Evolutionary conservation across 2,329 filamentous ascomycete species (phyloP), one percentile per base, ranked within the genome.

Genomic region (Didymella sp.): DNA sequence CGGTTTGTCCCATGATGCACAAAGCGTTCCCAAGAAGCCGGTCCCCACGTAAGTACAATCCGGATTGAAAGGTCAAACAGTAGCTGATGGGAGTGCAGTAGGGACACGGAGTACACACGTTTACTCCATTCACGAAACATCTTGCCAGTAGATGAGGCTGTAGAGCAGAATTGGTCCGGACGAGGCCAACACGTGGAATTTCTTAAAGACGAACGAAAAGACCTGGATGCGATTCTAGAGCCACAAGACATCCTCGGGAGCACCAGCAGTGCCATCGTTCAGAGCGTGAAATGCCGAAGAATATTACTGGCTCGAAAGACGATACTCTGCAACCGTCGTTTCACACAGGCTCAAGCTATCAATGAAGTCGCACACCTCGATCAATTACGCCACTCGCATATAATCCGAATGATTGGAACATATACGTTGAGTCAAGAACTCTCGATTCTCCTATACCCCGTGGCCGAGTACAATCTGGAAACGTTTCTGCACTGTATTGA

Each of bases 291-390:
- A 19, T 67, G 63, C 28, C 19, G 47, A 8, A 31, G 63, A 13
- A 62, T 70, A n/a, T 44, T 56, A 1, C 44, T 67, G 3, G 68
- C 65, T 5, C 59, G 66, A 0, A 72, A 72, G 37, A 66, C 33
- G 5, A 60, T 71, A 1, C 22, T 37, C 21, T 66, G 59, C 31
- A 28, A 15, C 11, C 27, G 52, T 17, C 21, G 40, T 2, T 25
- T 70, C 2, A 30, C 22, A 2, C 25, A 9, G 24, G 56, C 66
- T 17, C 54, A 68, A n/a, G 64, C 61, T 12, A 28, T 67, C 4
- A 44, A 13, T 9, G 69, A 70, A 33, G 67, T 69, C 2, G 55
- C 54, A 25, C 64, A 70, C 37, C 43, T 71, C 1, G 41, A 60
- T 2, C 53, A 47, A 5, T 47, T 68, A 1, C 22, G 48, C 11